Conservation (phyloP, 352 stramenopile species). For the Hyaloperonospora arabidopsidis region DNA sequence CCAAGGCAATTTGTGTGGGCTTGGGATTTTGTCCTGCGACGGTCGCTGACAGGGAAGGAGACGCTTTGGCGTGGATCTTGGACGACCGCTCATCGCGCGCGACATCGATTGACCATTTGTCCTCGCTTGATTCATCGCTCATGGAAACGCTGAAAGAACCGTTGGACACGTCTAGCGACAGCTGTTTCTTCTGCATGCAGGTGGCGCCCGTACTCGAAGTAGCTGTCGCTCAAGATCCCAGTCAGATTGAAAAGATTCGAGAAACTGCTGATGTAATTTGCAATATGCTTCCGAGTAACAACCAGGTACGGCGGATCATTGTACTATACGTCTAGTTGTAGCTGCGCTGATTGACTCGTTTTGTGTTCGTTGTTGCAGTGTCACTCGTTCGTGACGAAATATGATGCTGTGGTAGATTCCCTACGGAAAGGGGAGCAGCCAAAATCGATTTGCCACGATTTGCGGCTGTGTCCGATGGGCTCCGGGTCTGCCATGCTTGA, state of each 20-base stretch:
- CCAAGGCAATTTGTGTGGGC: constrained; percentile 48
- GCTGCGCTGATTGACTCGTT: constrained; percentile 5
- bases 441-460: constrained; percentile 51
- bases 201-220: constrained; percentile 45
- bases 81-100: background rate
- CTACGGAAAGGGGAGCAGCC: constrained; percentile 58
- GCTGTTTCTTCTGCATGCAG: constrained; percentile 71
- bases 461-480: constrained; percentile 45
- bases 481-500: constrained; percentile 17
- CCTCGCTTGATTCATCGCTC: constrained; percentile 21
- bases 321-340: constrained; percentile 1
- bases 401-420: constrained; percentile 53
- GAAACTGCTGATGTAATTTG: constrained; percentile 60
- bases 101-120: constrained; percentile 9
- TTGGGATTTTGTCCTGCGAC: constrained; percentile 47
- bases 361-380: constrained; percentile 35
- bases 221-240: constrained; percentile 44
- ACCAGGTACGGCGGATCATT: constrained; percentile 35
- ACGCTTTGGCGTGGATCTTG: constrained; percentile 4
- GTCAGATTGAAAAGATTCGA: constrained; percentile 48
- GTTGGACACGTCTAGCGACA: constrained; percentile 31
- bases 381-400: constrained; percentile 47
- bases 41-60: constrained; percentile 11
- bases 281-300: constrained; percentile 41
- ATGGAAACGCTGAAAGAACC: constrained; percentile 32